phyloP scores from a whole-genome alignment of 169 alveolate genomes.

The Babesia ovata region DNA sequence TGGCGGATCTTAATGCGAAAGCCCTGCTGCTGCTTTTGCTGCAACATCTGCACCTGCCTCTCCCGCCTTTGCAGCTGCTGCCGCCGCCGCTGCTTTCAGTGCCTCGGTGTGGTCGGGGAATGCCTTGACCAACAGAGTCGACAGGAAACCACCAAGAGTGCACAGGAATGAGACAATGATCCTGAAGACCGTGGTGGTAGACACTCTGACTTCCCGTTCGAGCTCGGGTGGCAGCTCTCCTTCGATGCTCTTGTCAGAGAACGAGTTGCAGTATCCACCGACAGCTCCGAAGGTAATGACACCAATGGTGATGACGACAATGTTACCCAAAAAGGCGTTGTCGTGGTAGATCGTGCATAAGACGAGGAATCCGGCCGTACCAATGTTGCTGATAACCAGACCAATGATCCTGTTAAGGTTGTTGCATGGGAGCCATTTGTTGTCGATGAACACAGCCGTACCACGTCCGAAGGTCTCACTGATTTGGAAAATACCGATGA shows the following conservation, averaged over 20 bases:
- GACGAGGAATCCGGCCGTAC: conserved; percentile 24
- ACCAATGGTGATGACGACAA: conserved; percentile 24
- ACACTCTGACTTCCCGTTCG: conserved; percentile 16
- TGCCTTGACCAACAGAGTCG: conserved; percentile 21
- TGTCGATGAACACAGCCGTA: conserved; percentile 30
- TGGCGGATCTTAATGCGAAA: background rate
- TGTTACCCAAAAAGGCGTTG: conserved; percentile 3
- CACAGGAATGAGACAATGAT: conserved; percentile 27
- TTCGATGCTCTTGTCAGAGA: conserved; percentile 26
- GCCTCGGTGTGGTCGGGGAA: conserved; percentile 22
- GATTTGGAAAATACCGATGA: conserved; percentile 39
- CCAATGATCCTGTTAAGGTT: conserved; percentile 18
- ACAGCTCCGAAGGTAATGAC: conserved; percentile 16
- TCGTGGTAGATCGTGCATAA: background rate
- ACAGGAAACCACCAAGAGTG: conserved; percentile 8
- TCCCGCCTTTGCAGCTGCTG: background rate
- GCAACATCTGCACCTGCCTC: background rate
- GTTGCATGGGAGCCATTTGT: conserved; percentile 33
- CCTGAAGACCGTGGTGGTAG: conserved; percentile 39
- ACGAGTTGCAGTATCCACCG: conserved; percentile 50
- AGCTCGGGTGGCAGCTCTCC: conserved; percentile 16
- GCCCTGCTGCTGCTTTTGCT: background rate
- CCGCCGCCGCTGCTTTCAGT: too few species aligned
- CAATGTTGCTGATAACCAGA: conserved; percentile 15
- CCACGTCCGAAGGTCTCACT: conserved; percentile 34